These are phyloP conservation scores for Tulasnella calospora DNA, from an alignment of 768 basidiomycete genomes.

Conservation along the genomic window DNA sequence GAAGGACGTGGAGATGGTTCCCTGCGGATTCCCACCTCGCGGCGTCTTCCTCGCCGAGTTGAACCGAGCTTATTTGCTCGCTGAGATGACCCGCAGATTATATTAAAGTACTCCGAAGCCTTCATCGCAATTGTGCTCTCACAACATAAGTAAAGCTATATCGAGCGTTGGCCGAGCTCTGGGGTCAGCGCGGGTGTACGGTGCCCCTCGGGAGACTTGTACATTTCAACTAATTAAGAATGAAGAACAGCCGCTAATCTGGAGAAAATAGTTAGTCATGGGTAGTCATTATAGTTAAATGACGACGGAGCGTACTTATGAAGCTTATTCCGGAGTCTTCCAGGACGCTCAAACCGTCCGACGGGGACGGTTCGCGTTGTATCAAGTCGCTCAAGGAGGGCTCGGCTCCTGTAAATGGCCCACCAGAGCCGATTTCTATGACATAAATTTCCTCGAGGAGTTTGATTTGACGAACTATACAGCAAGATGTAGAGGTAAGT, in stretches of 20 bases:
- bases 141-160: not conserved
- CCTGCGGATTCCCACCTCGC: not conserved
- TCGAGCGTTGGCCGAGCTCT: not conserved
- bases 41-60: not conserved
- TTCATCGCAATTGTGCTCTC: too few relatives aligned
- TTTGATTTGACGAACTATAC: constrained; percentile 9
- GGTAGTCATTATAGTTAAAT: not conserved
- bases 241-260: not conserved
- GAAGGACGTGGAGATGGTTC: not conserved
- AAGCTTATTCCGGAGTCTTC: not conserved
- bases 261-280: not conserved
- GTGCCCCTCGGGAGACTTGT: not conserved
- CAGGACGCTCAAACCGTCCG: not conserved
- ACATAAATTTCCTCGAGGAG: constrained; percentile 10
- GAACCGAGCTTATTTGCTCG: not conserved
- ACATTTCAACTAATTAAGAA: not conserved
- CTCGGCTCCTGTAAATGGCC: not conserved
- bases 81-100: too few relatives aligned
- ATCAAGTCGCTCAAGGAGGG: not conserved
- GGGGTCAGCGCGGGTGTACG: not conserved
- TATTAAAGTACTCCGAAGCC: not conserved
- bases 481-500: not conserved
- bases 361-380: not conserved
- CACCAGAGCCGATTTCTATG: not conserved
- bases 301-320: not conserved